Evolutionary conservation across 1,284 basidiomycete species (phyloP).

Genomic region (Lentinus polychrous): DNA sequence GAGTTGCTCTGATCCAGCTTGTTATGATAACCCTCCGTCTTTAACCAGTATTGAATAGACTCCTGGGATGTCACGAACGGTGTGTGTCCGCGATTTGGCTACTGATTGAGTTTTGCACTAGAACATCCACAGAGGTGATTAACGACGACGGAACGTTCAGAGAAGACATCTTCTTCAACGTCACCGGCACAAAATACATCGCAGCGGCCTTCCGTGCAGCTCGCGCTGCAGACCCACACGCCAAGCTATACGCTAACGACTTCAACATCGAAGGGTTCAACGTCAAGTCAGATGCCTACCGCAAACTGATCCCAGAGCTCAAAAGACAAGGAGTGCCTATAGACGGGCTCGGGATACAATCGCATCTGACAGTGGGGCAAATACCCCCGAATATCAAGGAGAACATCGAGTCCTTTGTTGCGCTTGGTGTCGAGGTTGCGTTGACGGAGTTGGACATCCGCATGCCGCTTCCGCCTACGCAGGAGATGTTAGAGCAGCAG

Average conservation of each 20-base stretch:
- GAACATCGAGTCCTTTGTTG: constrained; percentile 40
- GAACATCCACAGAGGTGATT: constrained; percentile 31
- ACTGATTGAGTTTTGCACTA: background rate
- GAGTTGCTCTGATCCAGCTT: background rate
- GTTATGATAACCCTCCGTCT: constrained; percentile 1
- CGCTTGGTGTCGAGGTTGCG: constrained; percentile 51
- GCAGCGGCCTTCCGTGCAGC: constrained; percentile 33
- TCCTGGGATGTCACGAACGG: constrained; percentile 29
- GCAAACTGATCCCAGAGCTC: constrained; percentile 41
- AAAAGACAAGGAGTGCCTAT: constrained; percentile 41
- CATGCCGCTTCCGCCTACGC: constrained; percentile 45
- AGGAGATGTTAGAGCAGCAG: constrained; percentile 43
- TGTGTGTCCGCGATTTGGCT: background rate
- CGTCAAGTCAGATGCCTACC: constrained; percentile 44
- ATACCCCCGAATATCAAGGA: constrained; percentile 37
- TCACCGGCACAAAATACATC: constrained; percentile 33
- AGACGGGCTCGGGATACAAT: constrained; percentile 51
- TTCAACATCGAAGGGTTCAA: constrained; percentile 33
- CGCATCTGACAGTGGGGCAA: constrained; percentile 43
- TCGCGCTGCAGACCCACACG: constrained; percentile 31
- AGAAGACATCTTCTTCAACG: constrained; percentile 32
- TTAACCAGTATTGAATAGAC: constrained; percentile 2
- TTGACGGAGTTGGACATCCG: constrained; percentile 56
- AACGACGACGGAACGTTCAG: constrained; percentile 46
- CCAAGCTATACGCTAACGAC: constrained; percentile 38